Conservation (phyloP, 441 rosid species). For the Theobroma grandiflorum region DNA sequence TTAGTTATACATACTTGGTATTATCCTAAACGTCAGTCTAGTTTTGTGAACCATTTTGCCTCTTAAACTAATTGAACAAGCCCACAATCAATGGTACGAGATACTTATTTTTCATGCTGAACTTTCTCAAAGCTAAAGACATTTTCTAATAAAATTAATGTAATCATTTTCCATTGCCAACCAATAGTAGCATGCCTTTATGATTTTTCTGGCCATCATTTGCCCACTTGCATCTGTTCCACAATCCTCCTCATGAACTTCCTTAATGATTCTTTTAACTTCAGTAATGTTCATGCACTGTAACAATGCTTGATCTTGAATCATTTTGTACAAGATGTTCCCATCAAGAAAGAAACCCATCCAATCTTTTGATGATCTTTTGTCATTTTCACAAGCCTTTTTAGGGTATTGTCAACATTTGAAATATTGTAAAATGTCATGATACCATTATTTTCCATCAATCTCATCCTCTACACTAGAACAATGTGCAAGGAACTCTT, state of each 20-base stretch:
- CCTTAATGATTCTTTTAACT: constrained; percentile 8
- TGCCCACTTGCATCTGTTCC: not conserved
- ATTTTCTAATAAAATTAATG: not conserved
- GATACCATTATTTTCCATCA: constrained; percentile 14
- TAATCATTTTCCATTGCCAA: constrained; percentile 18
- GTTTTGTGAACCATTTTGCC: no score
- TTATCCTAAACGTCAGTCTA: no score
- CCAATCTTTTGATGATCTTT: not conserved
- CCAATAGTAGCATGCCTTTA: constrained; percentile 27
- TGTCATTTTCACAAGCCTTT: not conserved
- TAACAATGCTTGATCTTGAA: not conserved
- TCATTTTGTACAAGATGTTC: not conserved
- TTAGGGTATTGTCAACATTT: not conserved
- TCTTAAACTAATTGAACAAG: no score
- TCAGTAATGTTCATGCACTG: not conserved
- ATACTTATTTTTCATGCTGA: no score
- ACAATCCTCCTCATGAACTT: constrained; percentile 22
- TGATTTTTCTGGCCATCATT: constrained; percentile 8
- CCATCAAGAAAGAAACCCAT: not conserved
- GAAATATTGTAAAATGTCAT: constrained; percentile 19
- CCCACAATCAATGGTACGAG: no score
- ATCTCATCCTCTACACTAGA: no score
- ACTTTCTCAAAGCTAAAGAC: not conserved
- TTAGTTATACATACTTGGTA: no score
- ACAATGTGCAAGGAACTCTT: not conserved